Evolutionary conservation across 805 yeast genomes (phyloP).

Genomic region (Geotrichum ghanense): DNA sequence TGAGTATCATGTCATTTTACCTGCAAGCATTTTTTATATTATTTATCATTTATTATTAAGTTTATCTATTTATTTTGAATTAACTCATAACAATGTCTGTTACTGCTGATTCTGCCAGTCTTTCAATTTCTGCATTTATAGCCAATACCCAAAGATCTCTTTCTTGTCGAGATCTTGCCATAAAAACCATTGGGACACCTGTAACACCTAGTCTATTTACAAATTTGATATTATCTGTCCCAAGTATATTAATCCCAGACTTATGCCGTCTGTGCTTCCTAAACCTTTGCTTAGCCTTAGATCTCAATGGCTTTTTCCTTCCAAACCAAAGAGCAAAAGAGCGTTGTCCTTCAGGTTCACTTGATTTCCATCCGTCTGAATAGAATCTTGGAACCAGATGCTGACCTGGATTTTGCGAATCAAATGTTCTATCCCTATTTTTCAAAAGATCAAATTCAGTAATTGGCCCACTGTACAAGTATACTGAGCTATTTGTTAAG

Average conservation of each 20-base stretch:
- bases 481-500: slow-evolving; percentile 52
- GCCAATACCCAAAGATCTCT: slow-evolving; percentile 69
- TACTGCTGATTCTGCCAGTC: slow-evolving; percentile 10
- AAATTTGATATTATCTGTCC: slow-evolving; percentile 16
- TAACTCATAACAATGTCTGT: slow-evolving; percentile 13
- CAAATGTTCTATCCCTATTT: slow-evolving; percentile 33
- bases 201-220: slow-evolving; percentile 50
- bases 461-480: slow-evolving; percentile 50
- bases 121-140: slow-evolving; percentile 23
- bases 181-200: slow-evolving; percentile 60
- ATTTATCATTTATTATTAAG: background rate
- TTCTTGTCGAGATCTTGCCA: slow-evolving; percentile 74
- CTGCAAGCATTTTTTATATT: too few species aligned
- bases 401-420: slow-evolving; percentile 41
- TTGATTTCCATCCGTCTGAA: slow-evolving; percentile 73
- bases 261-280: background rate
- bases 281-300: slow-evolving; percentile 9
- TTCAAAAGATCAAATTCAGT: slow-evolving; percentile 46
- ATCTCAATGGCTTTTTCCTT: slow-evolving; percentile 36
- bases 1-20: too few species aligned
- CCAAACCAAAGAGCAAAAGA: slow-evolving; percentile 85
- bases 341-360: slow-evolving; percentile 63
- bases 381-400: slow-evolving; percentile 60
- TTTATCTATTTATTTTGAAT: background rate
- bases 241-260: background rate